Base-by-base conservation (phyloP, 306 rosid genomes). In the Lathyrus oleraceus region DNA sequence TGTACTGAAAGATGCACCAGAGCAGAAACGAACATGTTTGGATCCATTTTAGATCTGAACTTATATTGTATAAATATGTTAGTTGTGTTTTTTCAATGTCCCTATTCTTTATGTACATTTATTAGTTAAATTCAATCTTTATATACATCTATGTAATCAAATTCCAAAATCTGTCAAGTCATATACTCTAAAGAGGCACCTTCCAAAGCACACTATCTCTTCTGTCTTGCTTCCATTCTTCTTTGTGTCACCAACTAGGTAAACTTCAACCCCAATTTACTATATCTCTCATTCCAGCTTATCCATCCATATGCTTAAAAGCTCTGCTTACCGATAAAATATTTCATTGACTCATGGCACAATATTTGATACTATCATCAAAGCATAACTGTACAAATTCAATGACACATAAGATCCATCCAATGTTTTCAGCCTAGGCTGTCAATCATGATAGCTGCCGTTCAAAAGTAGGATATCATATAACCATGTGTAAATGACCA, bases 21-120 rank as follows among this genome's bases (percentile, higher is more conserved):
- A 58, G 62, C 73, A 65, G 73, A 74, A 71, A 53, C 47, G 36
- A 61, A 48, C 48, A 32, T 48, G 81, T 75, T 77, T 82, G 81
- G 71, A 71, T 71, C 74, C 76, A 78, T 21, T 62, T 51, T 61
- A 76, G 72, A 75, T 75, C 77, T 38, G 54, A 79, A 62, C 74
- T 63, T 13, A 60, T 25, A 32, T 59, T 82, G 86, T 82, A 72
- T 62, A 82, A 71, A 82, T 61, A 8, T 76, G 61, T 67, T 62
- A 69, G 47, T 56, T 63, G 66, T 79, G 28, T 53, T 57, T 67
- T 32, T 69, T 12, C 39, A 30, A 58, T 71, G 11, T 20, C 27
- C 70, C 44, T 32, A 27, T 78, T 64, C 51, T 78, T 64, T 38
- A 57, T 79, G 72, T 74, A 25, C 69, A 61, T 61, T 48, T 23